Percentiles rank a stretch among this genome's conserved stretches.
phyloP scores from a whole-genome alignment of 1,139 yeast species.

The Scheffersomyces segobiensis region DNA sequence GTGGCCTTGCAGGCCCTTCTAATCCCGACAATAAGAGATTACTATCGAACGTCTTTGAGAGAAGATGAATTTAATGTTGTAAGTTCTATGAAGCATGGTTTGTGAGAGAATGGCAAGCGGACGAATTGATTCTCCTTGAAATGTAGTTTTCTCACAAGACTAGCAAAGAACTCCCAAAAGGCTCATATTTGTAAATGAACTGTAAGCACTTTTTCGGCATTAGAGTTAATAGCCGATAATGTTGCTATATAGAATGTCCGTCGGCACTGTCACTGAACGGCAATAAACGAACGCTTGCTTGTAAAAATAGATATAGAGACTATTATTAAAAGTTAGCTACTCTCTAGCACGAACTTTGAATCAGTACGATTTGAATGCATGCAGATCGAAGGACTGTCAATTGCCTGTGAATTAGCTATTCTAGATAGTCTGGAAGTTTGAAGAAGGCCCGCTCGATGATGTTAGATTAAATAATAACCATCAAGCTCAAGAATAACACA shows the following conservation, averaged over 20 bases:
- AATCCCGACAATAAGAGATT: not conserved
- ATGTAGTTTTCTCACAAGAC: too few species aligned
- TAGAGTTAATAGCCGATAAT: not conserved
- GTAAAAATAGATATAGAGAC: not conserved
- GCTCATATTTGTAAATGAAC: too few species aligned
- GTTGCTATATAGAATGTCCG: not conserved
- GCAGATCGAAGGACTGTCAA: not conserved
- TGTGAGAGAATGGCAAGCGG: too few species aligned
- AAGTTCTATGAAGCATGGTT: too few species aligned
- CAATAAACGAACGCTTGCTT: not conserved
- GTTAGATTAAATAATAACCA: not conserved
- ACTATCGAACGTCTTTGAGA: too few species aligned
- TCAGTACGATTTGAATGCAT: not conserved
- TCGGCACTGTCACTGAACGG: not conserved
- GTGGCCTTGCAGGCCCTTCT: not conserved
- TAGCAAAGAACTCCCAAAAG: too few species aligned
- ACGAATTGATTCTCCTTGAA: too few species aligned
- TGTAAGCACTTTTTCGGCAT: not conserved
- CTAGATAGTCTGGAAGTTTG: not conserved
- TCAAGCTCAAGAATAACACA: not conserved
- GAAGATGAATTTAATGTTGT: too few species aligned
- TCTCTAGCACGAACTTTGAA: not conserved
- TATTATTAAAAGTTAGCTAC: not conserved
- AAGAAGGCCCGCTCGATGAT: not conserved
- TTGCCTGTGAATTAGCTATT: not conserved